Conservation (phyloP, 768 basidiomycete genomes). For the Serendipita sp. region DNA sequence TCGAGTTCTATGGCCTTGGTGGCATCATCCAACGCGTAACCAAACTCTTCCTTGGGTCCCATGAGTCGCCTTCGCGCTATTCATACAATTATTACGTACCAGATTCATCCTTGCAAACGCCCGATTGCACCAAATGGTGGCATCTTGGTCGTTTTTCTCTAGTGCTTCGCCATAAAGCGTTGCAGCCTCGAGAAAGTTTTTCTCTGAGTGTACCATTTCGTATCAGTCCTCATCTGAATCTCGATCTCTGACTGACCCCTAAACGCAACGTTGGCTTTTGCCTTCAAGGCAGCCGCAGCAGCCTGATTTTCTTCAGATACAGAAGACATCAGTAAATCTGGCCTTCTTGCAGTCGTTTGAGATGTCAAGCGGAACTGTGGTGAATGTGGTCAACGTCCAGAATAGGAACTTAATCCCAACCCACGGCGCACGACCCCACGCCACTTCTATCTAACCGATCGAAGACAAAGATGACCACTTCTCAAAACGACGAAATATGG, state of each 20-base stretch:
- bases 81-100: slow-evolving; percentile 11
- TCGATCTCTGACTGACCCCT: slow-evolving; percentile 28
- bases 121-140: slow-evolving; percentile 81
- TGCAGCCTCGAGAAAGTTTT: slow-evolving; percentile 64
- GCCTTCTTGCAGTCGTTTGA: slow-evolving; percentile 36
- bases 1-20: slow-evolving; percentile 76
- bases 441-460: too few relatives aligned
- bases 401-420: too few relatives aligned
- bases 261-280: slow-evolving; percentile 80
- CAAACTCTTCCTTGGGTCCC: slow-evolving; percentile 50
- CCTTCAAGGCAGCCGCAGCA: slow-evolving; percentile 59
- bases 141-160: slow-evolving; percentile 70
- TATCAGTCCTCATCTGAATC: background rate
- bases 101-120: slow-evolving; percentile 86
- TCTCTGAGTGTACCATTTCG: slow-evolving; percentile 24
- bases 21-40: slow-evolving; percentile 78
- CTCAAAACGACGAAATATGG: background rate
- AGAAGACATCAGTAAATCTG: slow-evolving; percentile 19
- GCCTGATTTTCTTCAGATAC: slow-evolving; percentile 57
- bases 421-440: too few relatives aligned
- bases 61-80: background rate
- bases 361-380: slow-evolving; percentile 26
- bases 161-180: slow-evolving; percentile 73
- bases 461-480: background rate
- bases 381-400: background rate